Evolutionary conservation across 192 early-diverging fungal genomes (phyloP).

Genomic region (Coemansia sp.): DNA sequence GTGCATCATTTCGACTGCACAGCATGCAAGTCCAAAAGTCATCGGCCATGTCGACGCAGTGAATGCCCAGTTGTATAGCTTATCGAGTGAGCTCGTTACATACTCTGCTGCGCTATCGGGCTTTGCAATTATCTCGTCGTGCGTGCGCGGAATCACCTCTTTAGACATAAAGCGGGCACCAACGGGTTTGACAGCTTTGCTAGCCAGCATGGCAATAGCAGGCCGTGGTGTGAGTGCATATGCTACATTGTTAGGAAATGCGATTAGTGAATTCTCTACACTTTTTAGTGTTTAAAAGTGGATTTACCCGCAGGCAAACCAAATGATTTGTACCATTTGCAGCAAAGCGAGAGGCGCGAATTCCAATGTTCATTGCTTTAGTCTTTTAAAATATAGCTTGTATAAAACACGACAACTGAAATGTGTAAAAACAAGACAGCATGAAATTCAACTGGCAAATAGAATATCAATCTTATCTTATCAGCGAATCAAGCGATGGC

Average conservation of each 20-base stretch:
- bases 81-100: conserved; percentile 87
- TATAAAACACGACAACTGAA: background rate
- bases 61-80: conserved; percentile 90
- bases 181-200: background rate
- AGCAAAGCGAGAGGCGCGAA: conserved; percentile 22
- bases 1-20: conserved; percentile 99
- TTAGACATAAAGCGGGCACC: conserved; percentile 33
- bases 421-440: background rate
- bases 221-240: background rate
- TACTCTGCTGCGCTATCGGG: conserved; percentile 62
- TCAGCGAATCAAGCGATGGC: conserved; percentile 3
- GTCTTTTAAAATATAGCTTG: background rate
- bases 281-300: background rate
- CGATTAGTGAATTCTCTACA: background rate
- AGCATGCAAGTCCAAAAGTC: conserved; percentile 92
- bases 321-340: conserved; percentile 20
- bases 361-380: conserved; percentile 20
- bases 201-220: background rate
- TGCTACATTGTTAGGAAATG: background rate
- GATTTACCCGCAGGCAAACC: background rate
- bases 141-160: conserved; percentile 49
- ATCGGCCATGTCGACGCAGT: conserved; percentile 90
- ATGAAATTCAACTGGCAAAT: background rate
- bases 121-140: conserved; percentile 52
- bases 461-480: conserved; percentile 4